phyloP scores from a whole-genome alignment of 495 filamentous ascomycete genomes.

The Talaromyces nanjingensis region DNA sequence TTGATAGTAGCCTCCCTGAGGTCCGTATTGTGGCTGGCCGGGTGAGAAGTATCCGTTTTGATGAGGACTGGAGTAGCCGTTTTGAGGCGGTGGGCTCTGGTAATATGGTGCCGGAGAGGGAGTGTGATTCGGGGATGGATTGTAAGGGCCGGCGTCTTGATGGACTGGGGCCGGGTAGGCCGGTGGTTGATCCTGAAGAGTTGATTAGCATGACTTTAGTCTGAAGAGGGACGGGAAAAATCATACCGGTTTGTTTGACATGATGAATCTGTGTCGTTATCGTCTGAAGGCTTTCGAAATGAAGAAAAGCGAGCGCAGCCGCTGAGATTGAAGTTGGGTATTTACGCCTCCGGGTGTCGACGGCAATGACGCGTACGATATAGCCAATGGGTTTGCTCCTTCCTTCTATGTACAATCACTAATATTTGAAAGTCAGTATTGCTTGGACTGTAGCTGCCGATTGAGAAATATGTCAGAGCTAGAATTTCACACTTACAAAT shows the following conservation, averaged over 20 bases:
- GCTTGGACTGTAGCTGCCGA: not conserved
- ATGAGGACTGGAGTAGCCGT: slow-evolving; percentile 7
- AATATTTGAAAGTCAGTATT: not conserved
- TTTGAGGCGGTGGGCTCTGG: slow-evolving; percentile 6
- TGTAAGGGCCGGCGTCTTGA: slow-evolving; percentile 9
- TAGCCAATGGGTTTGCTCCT: not conserved
- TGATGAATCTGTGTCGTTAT: not conserved
- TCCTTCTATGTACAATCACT: not conserved
- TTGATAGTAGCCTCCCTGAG: slow-evolving; percentile 15
- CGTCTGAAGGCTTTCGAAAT: not conserved
- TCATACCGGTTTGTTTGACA: slow-evolving; percentile 3
- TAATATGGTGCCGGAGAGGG: slow-evolving; percentile 8
- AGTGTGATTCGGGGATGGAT: not conserved
- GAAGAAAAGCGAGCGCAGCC: not conserved
- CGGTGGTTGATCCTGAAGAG: slow-evolving; percentile 7
- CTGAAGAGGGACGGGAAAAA: not conserved
- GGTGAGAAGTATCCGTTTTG: slow-evolving; percentile 7
- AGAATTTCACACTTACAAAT: not conserved
- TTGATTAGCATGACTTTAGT: not conserved
- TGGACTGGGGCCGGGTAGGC: slow-evolving; percentile 7
- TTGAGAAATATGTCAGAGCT: not conserved
- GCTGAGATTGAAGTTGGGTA: not conserved
- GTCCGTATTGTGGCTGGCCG: slow-evolving; percentile 6
- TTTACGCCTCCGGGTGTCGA: not conserved
- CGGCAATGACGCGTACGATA: not conserved